These are phyloP conservation scores for Ustilaginoidea virens DNA, from an alignment of 2,329 filamentous ascomycete species.

Conservation along the genomic window DNA sequence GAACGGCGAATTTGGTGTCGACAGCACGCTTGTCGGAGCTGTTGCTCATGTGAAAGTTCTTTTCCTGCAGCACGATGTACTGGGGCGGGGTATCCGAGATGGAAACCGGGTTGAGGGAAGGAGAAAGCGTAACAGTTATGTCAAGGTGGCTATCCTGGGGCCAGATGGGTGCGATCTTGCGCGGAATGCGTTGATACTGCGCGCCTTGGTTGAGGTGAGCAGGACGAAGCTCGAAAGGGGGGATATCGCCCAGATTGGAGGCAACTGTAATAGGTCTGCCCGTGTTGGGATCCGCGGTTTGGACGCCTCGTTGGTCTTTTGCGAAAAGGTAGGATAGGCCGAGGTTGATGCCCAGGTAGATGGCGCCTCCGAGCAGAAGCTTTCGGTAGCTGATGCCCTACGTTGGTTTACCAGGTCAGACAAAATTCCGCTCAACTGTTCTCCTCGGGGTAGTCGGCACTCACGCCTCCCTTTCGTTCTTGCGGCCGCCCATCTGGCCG, in stretches of 20 bases:
- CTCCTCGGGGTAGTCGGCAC: no score
- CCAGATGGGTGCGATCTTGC: constrained; percentile 77
- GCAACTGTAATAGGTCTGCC: constrained; percentile 38
- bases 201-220: constrained; percentile 43
- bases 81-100: constrained; percentile 50
- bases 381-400: constrained; percentile 26
- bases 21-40: constrained; percentile 64
- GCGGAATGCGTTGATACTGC: constrained; percentile 48
- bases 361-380: constrained; percentile 33
- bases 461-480: no score
- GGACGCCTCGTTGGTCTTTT: constrained; percentile 30
- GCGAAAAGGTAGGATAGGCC: constrained; percentile 37
- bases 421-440: no score
- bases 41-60: constrained; percentile 63
- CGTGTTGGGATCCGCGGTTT: constrained; percentile 29
- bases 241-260: constrained; percentile 39
- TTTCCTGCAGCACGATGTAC: constrained; percentile 64
- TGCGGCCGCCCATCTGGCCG: no score
- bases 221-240: constrained; percentile 51
- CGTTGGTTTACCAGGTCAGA: background rate
- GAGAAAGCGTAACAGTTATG: constrained; percentile 70
- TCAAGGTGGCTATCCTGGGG: constrained; percentile 63
- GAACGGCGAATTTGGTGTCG: constrained; percentile 64
- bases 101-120: constrained; percentile 52
- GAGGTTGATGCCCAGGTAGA: constrained; percentile 45